Conservation (phyloP, 1,284 basidiomycete genomes). For the Somion occarium region DNA sequence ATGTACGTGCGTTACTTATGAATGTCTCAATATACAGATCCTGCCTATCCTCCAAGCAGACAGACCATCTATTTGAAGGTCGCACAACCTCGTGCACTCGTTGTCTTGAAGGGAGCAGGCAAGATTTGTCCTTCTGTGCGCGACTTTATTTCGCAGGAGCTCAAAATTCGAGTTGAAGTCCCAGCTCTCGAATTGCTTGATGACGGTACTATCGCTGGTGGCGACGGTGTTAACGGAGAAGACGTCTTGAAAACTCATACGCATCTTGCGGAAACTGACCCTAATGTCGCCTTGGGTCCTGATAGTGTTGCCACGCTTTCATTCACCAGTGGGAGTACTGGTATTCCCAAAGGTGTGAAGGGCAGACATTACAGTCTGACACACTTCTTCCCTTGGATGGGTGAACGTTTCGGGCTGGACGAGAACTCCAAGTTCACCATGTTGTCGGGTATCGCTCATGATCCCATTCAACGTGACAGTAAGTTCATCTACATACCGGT, state of each 20-base stretch:
- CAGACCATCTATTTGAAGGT: constrained; percentile 97
- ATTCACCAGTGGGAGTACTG: constrained; percentile 97
- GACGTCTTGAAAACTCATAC: constrained; percentile 53
- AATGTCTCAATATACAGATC: constrained; percentile 51
- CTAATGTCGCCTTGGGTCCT: constrained; percentile 85
- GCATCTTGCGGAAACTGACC: constrained; percentile 63
- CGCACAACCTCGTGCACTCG: constrained; percentile 88
- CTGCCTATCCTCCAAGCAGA: constrained; percentile 92
- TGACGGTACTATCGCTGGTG: constrained; percentile 67
- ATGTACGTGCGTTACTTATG: not conserved
- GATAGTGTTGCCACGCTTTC: constrained; percentile 94
- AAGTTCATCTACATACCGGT: constrained; percentile 30
- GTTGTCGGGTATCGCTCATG: constrained; percentile 98
- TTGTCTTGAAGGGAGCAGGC: constrained; percentile 92
- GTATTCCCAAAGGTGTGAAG: constrained; percentile 96
- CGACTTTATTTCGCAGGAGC: constrained; percentile 77
- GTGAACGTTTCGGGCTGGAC: constrained; percentile 77
- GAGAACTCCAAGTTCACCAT: constrained; percentile 90
- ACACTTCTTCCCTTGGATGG: constrained; percentile 99
- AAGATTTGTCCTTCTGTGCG: constrained; percentile 79
- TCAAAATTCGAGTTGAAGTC: constrained; percentile 89
- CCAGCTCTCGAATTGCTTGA: constrained; percentile 81
- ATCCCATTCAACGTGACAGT: constrained; percentile 99
- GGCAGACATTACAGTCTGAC: constrained; percentile 96
- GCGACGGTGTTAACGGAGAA: constrained; percentile 33